Evolutionary conservation across 768 basidiomycete genomes (phyloP), one percentile per base, ranked within the genome.

Genomic region (Boletus subparvulus): DNA sequence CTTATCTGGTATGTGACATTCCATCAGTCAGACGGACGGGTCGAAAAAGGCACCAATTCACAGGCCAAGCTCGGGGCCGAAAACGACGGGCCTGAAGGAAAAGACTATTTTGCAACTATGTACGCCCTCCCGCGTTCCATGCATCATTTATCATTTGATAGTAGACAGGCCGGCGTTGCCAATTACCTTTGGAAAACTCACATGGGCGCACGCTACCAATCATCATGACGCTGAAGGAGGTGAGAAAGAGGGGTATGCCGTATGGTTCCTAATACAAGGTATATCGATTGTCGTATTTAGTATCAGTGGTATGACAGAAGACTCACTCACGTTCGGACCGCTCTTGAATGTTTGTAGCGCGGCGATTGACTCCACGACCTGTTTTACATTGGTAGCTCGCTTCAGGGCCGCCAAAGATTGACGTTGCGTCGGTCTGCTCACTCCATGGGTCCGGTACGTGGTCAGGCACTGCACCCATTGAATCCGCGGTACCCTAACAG

Each of bases 371-470:
- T 41, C 52, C 48, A 33, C 50, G 41, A 5, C 47, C 28, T 44
- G 13, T 60, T 51, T 52, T 19, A 50, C 40, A 42, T 36, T 40
- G 50, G 50, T 21, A 40, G 41, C 42, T 52, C 35, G 39, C 52
- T 28, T 59, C 65, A 64, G 65, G 67, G 67, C 50, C 51, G 55
- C 42, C 26, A 55, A 61, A 54, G 60, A 47, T 57, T 61, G 65
- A 61, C 67, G 56, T 52, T 59, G 54, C 28, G 26, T 36, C 43
- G 19, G 54, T 41, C 47, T 45, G 37, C 62, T 60, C 54, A 64
- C 67, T 71, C 65, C 71, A 69, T 30, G 51, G 52, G 60, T 48
- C 54, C 45, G 69, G 71, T 66, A 54, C 60, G 47, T 47, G 16
- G 44, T 50, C 52, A 60, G 62, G 60, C 43, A 65, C 56, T 47